Base-by-base conservation (phyloP, 768 basidiomycete species). In the Hygrocybe punicea region DNA sequence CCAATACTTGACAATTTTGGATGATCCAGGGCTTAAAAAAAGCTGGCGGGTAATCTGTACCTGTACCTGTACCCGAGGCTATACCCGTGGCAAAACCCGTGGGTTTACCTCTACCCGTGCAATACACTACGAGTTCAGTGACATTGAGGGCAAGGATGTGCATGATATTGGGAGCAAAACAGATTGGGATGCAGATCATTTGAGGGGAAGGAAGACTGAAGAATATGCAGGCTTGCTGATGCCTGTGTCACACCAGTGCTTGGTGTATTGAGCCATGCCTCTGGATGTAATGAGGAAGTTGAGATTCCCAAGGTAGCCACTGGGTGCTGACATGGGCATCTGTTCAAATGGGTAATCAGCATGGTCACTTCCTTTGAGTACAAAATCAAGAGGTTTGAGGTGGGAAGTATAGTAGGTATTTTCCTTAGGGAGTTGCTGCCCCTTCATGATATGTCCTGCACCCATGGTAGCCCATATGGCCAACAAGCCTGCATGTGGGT, bases 111-210 rank as follows among this genome's bases (percentile, higher is more conserved):
- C n/a, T n/a, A n/a, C n/a, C n/a, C n/a, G n/a, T n/a, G n/a, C n/a
- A n/a, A n/a, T n/a, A n/a, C n/a, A n/a, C n/a, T n/a, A 53, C 10
- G 1, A 80, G 65, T 11, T 78, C 76, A 2, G 73, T 69, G 51
- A 80, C 65, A 17, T 69, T 70, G 49, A 76, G 57, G 6, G 57
- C 57, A 6, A 64, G 16, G 0, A 76, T 63, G 57, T 80, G 76
- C 78, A 82, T 82, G 1, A 71, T 16, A 57, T 82, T 77, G 1
- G 35, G 6, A 51, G 11, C 49, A 51, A 33, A 51, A 36, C 49
- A 51, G n/a, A 11, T 16, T 51, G 49, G 73, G 37, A 0, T 67
- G 64, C 49, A 79, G 81, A 0, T 70, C 73, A 29, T 66, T 71
- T 21, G 71, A 63, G 0, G 65, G 57, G 61, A 78, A 78, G 21